A percentile compares a stretch with the other conserved stretches of the same genome.
phyloP scores from a whole-genome alignment of 2,329 filamentous ascomycete species.

The Cordyceps javanica region DNA sequence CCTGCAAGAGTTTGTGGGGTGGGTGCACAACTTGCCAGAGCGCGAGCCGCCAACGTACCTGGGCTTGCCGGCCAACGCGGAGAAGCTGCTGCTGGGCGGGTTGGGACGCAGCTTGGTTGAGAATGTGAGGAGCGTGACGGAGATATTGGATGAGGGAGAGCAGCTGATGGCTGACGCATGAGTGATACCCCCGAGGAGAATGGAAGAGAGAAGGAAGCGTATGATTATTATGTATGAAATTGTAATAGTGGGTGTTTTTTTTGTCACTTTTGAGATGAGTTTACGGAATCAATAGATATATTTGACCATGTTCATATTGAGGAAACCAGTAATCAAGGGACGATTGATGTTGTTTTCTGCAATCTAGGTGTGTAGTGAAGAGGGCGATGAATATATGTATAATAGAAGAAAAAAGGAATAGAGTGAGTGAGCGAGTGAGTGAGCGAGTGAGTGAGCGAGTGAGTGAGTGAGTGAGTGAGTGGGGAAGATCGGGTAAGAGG shows the following conservation, averaged over 20 bases:
- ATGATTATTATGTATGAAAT: slow-evolving; percentile 2
- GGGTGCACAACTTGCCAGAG: slow-evolving; percentile 90
- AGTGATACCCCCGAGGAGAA: slow-evolving; percentile 1
- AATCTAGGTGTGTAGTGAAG: too few relatives aligned
- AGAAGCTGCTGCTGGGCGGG: slow-evolving; percentile 88
- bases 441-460: too few relatives aligned
- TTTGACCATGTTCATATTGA: too few relatives aligned
- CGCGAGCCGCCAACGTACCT: slow-evolving; percentile 94
- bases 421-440: too few relatives aligned
- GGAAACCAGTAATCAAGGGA: too few relatives aligned
- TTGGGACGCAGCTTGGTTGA: slow-evolving; percentile 79
- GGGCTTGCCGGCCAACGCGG: slow-evolving; percentile 88
- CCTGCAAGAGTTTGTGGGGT: slow-evolving; percentile 78
- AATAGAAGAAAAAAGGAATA: background rate
- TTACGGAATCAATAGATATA: background rate
- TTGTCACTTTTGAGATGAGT: background rate
- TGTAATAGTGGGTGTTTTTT: background rate
- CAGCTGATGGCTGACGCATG: slow-evolving; percentile 68
- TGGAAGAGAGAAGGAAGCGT: background rate
- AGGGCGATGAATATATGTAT: too few relatives aligned
- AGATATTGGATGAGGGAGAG: slow-evolving; percentile 89
- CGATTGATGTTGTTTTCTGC: too few relatives aligned
- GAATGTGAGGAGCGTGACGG: slow-evolving; percentile 78
- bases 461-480: background rate
- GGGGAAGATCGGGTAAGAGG: slow-evolving; percentile 1